A percentile compares a stretch with the other conserved stretches of the same genome.
Evolutionary conservation across 495 filamentous ascomycete species (phyloP).

Genomic region (Talaromyces ruber): DNA sequence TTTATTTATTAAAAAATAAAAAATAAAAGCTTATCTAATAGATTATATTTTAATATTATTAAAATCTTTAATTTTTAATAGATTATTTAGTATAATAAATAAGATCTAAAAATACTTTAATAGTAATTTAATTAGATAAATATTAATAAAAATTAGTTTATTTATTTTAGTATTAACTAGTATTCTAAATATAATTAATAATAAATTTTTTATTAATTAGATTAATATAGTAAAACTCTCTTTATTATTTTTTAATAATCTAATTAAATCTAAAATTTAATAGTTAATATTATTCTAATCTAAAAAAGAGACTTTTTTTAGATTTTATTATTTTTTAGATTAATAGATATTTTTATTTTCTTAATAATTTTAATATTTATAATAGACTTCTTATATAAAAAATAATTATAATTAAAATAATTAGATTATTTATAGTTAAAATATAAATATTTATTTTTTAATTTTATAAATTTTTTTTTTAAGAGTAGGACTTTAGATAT

Average conservation of each 20-base stretch:
- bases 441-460: too few relatives aligned
- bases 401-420: too few relatives aligned
- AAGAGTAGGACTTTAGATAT: too few relatives aligned
- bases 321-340: too few relatives aligned
- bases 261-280: too few relatives aligned
- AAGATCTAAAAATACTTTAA: not conserved
- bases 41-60: not conserved
- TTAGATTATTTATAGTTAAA: too few relatives aligned
- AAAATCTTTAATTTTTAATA: not conserved
- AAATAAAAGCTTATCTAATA: not conserved
- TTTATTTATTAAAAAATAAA: not conserved
- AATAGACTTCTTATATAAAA: too few relatives aligned
- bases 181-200: not conserved
- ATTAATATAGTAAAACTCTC: conserved; percentile 7
- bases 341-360: not conserved
- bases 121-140: not conserved
- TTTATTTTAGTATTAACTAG: conserved; percentile 7
- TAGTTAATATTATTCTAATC: not conserved
- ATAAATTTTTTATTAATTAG: conserved; percentile 7
- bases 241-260: too few relatives aligned
- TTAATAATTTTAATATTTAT: too few relatives aligned
- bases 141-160: conserved; percentile 5
- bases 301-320: conserved; percentile 1
- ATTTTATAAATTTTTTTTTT: too few relatives aligned
- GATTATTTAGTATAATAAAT: not conserved